These are phyloP conservation scores for Euphorbia celastroides DNA, from an alignment of 441 rosid species.

Conservation along the genomic window DNA sequence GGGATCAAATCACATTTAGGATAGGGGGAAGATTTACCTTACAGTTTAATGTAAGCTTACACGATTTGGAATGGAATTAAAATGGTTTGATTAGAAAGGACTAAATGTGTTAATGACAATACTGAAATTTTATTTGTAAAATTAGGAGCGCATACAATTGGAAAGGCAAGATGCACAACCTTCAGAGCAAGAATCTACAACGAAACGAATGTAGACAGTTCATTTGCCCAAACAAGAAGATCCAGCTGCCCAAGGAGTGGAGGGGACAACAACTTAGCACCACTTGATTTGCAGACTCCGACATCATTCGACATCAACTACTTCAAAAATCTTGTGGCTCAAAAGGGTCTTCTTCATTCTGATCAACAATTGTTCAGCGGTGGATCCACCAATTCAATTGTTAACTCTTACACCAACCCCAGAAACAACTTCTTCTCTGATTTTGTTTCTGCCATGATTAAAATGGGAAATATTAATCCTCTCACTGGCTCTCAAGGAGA, in stretches of 20 bases:
- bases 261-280: conserved; percentile 75
- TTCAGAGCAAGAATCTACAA: conserved; percentile 62
- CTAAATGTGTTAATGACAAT: no score
- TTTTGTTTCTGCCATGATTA: conserved; percentile 63
- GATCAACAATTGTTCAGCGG: conserved; percentile 67
- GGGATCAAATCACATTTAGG: no score
- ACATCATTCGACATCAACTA: conserved; percentile 62
- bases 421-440: conserved; percentile 48
- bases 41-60: no score
- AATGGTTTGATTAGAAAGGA: no score
- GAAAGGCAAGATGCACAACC: conserved; percentile 54
- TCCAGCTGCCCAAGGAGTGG: conserved; percentile 54
- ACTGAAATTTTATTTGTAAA: background rate
- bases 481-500: conserved; percentile 77
- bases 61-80: no score
- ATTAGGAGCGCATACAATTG: conserved; percentile 64
- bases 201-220: conserved; percentile 54
- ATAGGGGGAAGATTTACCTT: no score
- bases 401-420: conserved; percentile 37
- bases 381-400: conserved; percentile 66
- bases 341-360: conserved; percentile 68
- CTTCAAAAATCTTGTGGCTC: conserved; percentile 55
- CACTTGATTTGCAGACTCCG: conserved; percentile 61
- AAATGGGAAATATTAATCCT: conserved; percentile 83
- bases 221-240: conserved; percentile 50